These are phyloP conservation scores for Nannizziopsis barbatae DNA, from an alignment of 2,329 filamentous ascomycete genomes.

Conservation along the genomic window DNA sequence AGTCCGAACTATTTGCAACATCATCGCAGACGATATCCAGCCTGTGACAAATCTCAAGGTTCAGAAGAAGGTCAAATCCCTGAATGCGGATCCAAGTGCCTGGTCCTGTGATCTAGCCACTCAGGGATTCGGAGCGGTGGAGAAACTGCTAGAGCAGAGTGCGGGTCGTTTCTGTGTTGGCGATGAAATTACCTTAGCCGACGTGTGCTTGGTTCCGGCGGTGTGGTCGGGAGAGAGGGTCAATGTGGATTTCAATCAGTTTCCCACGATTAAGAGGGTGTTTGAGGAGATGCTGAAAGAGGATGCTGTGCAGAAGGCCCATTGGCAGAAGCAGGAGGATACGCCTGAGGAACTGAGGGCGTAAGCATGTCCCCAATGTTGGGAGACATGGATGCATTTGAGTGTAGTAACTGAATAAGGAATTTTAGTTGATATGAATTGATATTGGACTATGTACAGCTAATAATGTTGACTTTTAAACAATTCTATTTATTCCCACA, in stretches of 20 bases:
- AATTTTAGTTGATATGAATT: background rate
- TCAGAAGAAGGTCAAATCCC: constrained; percentile 38
- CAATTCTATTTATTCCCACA: background rate
- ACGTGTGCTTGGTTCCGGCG: constrained; percentile 48
- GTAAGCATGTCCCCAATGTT: constrained; percentile 6
- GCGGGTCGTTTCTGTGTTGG: constrained; percentile 47
- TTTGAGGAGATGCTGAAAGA: constrained; percentile 38
- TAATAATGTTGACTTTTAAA: background rate
- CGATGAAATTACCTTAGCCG: constrained; percentile 46
- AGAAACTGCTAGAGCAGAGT: constrained; percentile 31
- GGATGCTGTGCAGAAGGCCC: constrained; percentile 42
- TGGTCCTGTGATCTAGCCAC: constrained; percentile 46
- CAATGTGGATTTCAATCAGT: constrained; percentile 42
- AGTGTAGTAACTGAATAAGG: background rate
- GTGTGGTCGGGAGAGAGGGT: constrained; percentile 48
- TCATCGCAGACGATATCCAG: constrained; percentile 49
- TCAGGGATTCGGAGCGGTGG: constrained; percentile 48
- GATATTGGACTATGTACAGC: background rate
- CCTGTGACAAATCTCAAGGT: constrained; percentile 50
- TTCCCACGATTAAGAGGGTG: constrained; percentile 39
- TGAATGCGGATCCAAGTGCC: constrained; percentile 31
- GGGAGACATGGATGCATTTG: background rate
- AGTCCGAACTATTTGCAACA: constrained; percentile 44
- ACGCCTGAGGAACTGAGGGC: constrained; percentile 38
- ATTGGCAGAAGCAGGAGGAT: constrained; percentile 47